Base-by-base conservation (phyloP, 2,329 filamentous ascomycete species). In the Paracoccidioides brasiliensis region DNA sequence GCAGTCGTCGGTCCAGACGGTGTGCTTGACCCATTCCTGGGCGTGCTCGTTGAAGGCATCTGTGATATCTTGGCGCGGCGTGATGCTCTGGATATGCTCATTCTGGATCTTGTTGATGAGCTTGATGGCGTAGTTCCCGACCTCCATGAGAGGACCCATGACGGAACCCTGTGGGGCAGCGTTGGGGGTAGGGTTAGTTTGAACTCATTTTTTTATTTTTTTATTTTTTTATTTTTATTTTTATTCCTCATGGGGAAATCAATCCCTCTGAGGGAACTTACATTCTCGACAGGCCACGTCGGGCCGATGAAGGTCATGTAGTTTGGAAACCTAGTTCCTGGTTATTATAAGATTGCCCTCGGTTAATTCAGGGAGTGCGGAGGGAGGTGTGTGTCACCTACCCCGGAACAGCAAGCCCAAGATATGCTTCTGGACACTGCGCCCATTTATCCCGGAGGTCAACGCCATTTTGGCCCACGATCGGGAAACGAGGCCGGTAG, bases 241-340 rank as follows among this genome's bases (percentile, higher is more conserved):
- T n/a, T n/a, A n/a, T n/a, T n/a, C n/a, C n/a, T n/a, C n/a, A n/a
- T n/a, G n/a, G 42, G 42, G n/a, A 22, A 7, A 22, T 2, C 22
- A 7, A 22, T 2, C 22, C 22, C 22, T 22, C 22, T 22, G 22
- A 22, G 1, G 22, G 14, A 49, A 70, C 3, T 67, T 66, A 68
- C 75, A 58, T 76, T 76, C 56, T 75, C 73, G 0, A 76, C 67
- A 0, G 74, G 74, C 69, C 70, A 66, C 44, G 63, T 64, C 3
- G 67, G 67, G 0, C 67, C 68, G 8, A 64, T 61, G 53, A 69
- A 63, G 30, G 63, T 65, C 40, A 71, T 65, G 51, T 67, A 67
- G 40, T 72, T 72, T 0, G 69, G 68, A 55, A 66, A 63, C 62
- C 52, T 68, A 62, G 44, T 60, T 60, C 45, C 7, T 14, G 38